These are phyloP conservation scores for Globisporangium camurandrum DNA, from an alignment of 352 stramenopile genomes.

Conservation along the genomic window DNA sequence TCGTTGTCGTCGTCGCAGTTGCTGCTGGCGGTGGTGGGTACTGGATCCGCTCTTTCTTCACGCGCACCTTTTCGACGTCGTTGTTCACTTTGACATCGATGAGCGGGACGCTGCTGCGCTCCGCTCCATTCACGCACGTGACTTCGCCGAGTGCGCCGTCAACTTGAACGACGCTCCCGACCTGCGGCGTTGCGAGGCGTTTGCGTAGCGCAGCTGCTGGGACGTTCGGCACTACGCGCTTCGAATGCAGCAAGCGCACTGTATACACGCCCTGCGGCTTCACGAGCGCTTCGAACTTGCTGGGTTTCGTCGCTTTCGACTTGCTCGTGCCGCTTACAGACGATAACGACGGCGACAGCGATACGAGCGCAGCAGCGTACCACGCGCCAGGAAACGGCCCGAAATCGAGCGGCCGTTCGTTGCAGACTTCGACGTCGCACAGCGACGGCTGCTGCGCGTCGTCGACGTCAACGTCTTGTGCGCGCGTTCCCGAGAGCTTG, in stretches of 20 bases:
- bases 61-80: constrained; percentile 43
- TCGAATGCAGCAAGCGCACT: constrained; percentile 33
- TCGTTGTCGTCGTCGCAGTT: background rate
- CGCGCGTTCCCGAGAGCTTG: constrained; percentile 20
- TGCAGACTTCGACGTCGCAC: constrained; percentile 50
- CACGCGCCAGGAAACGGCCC: constrained; percentile 42
- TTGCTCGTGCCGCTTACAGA: background rate
- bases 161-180: constrained; percentile 67
- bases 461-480: constrained; percentile 2
- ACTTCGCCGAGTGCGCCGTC: constrained; percentile 59
- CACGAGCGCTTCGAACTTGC: constrained; percentile 14
- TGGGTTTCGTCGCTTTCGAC: background rate
- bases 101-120: constrained; percentile 4
- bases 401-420: constrained; percentile 21
- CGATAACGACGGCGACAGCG: constrained; percentile 1
- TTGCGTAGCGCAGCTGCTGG: constrained; percentile 32
- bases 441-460: constrained; percentile 9
- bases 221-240: constrained; percentile 37
- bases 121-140: constrained; percentile 29
- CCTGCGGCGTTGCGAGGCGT: constrained; percentile 28
- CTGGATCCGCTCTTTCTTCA: constrained; percentile 41
- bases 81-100: constrained; percentile 46
- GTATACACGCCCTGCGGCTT: constrained; percentile 17
- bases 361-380: constrained; percentile 41
- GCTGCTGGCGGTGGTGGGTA: constrained; percentile 28